A percentile compares a stretch with the other conserved stretches of the same genome.
These are phyloP conservation scores for Diaporthe vexans DNA, from an alignment of 2,329 filamentous ascomycete species.

Conservation along the genomic window DNA sequence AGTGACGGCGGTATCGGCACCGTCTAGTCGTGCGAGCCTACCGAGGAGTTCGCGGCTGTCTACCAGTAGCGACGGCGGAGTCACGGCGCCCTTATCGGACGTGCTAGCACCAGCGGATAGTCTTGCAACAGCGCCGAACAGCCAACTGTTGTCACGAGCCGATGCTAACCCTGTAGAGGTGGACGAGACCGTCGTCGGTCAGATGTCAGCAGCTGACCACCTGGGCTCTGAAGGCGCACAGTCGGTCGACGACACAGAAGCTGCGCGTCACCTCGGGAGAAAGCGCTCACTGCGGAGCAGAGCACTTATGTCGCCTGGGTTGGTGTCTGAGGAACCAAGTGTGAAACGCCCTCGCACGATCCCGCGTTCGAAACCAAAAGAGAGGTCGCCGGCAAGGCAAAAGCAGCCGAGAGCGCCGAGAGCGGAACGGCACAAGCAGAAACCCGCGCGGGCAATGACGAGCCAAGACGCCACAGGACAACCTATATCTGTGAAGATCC, in stretches of 20 bases:
- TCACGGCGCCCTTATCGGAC: slow-evolving; percentile 51
- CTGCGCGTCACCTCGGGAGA: slow-evolving; percentile 56
- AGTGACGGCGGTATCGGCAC: slow-evolving; percentile 49
- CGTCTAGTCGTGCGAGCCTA: slow-evolving; percentile 48
- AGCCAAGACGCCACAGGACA: slow-evolving; percentile 38
- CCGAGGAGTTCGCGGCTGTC: slow-evolving; percentile 39
- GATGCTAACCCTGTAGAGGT: slow-evolving; percentile 14
- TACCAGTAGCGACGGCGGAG: slow-evolving; percentile 40
- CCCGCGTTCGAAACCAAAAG: slow-evolving; percentile 41
- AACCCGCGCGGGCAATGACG: slow-evolving; percentile 41
- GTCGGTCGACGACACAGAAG: slow-evolving; percentile 59
- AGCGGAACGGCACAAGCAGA: slow-evolving; percentile 36
- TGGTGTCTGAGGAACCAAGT: slow-evolving; percentile 55
- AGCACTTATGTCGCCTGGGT: slow-evolving; percentile 57
- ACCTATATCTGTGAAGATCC: slow-evolving; percentile 47
- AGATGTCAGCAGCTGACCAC: slow-evolving; percentile 30
- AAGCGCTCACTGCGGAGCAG: slow-evolving; percentile 59
- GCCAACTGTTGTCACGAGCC: slow-evolving; percentile 16
- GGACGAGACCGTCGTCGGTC: slow-evolving; percentile 44
- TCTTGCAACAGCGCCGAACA: neutral
- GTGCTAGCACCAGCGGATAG: neutral
- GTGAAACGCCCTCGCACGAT: slow-evolving; percentile 56
- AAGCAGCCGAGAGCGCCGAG: slow-evolving; percentile 49
- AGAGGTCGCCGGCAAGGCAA: slow-evolving; percentile 59
- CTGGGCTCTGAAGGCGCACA: slow-evolving; percentile 55